A percentile compares a stretch with the other conserved stretches of the same genome.
phyloP scores from a whole-genome alignment of 1,139 yeast genomes.

The Geotrichum citri-aurantii region DNA sequence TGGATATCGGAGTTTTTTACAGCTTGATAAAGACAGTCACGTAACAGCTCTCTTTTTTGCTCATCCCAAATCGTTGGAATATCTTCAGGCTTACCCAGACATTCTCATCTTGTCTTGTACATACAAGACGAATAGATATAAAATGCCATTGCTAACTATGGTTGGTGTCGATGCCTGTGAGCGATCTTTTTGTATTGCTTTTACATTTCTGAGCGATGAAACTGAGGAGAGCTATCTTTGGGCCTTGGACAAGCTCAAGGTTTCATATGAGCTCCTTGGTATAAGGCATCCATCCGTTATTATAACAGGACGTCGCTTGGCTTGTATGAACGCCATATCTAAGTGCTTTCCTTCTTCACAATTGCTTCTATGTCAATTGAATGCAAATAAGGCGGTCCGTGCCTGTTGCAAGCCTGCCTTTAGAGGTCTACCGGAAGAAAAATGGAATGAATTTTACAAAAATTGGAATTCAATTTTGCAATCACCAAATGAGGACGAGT shows the following conservation, averaged over 20 bases:
- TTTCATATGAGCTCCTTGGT: not conserved
- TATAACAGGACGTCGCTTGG: not conserved
- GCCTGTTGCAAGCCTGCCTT: not conserved
- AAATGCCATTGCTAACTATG: not conserved
- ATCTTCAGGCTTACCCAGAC: not conserved
- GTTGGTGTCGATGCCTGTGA: not conserved
- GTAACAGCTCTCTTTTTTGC: not conserved
- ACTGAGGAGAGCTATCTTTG: not conserved
- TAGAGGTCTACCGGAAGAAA: not conserved
- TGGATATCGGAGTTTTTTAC: no score
- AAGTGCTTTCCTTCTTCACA: not conserved
- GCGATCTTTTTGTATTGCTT: not conserved
- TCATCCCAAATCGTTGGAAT: not conserved
- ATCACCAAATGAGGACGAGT: not conserved
- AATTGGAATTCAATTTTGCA: not conserved
- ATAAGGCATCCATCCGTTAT: not conserved
- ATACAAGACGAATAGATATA: not conserved
- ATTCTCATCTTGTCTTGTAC: not conserved
- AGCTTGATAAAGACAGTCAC: not conserved
- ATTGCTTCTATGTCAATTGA: not conserved
- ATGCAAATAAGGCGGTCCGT: not conserved
- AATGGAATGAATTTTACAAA: not conserved
- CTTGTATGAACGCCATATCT: not conserved
- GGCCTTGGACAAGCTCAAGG: not conserved
- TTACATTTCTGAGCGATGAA: not conserved